Conservation (phyloP, 78 protist genomes). For the Guillardia theta region DNA sequence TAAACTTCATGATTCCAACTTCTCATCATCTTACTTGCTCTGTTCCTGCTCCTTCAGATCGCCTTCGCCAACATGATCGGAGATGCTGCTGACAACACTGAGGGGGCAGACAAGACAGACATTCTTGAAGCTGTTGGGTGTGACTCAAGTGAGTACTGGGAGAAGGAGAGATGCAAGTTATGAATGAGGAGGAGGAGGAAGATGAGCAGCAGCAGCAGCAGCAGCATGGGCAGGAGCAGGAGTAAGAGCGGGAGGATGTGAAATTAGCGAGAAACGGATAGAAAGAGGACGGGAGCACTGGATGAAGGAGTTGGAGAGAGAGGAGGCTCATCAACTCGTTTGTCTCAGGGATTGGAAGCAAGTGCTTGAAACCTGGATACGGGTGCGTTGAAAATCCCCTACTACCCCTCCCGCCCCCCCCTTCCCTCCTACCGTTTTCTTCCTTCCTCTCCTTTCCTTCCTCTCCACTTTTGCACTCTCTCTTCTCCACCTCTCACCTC, state of each 20-base stretch:
- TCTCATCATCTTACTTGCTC: background rate
- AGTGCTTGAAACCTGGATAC: constrained; percentile 45
- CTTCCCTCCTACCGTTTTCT: background rate
- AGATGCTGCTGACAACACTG: constrained; percentile 55
- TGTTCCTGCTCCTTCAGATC: background rate
- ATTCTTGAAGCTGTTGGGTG: constrained; percentile 21
- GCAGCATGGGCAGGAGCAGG: no score
- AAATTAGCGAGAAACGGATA: no score
- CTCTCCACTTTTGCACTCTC: background rate
- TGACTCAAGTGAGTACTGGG: no score
- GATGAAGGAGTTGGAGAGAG: no score
- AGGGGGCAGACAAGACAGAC: constrained; percentile 3
- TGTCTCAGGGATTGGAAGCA: constrained; percentile 40
- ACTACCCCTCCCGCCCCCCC: background rate
- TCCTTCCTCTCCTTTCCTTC: background rate
- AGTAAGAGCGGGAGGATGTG: no score
- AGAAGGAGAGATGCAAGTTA: no score
- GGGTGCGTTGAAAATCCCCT: background rate
- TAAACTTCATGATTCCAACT: background rate
- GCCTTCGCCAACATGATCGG: constrained; percentile 18
- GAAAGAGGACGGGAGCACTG: no score
- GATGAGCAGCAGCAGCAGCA: no score
- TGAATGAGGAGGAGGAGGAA: no score
- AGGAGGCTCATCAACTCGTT: no score
- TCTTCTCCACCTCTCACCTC: background rate